These are phyloP conservation scores for Massariosphaeria phaeospora DNA, from an alignment of 495 filamentous ascomycete species.

Conservation along the genomic window DNA sequence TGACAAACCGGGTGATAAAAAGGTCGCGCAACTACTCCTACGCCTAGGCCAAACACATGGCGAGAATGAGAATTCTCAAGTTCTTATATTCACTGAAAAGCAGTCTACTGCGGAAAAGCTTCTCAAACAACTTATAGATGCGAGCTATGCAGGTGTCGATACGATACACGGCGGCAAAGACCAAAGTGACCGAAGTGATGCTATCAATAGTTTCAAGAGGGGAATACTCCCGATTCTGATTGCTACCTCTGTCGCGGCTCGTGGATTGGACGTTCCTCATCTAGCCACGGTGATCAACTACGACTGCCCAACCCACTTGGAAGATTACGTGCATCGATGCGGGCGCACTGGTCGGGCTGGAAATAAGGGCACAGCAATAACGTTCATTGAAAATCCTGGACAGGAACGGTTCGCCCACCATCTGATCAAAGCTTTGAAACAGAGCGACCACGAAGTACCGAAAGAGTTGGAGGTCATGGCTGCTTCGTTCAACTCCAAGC, in stretches of 20 bases:
- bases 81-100: constrained; percentile 88
- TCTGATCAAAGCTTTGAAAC: constrained; percentile 87
- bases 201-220: constrained; percentile 91
- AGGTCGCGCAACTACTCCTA: constrained; percentile 79
- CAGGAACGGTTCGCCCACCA: constrained; percentile 87
- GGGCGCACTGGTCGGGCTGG: constrained; percentile 94
- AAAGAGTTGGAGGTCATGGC: constrained; percentile 62
- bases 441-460: constrained; percentile 79
- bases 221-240: constrained; percentile 85
- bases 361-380: constrained; percentile 90
- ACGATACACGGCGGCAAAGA: constrained; percentile 97
- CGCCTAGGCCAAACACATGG: constrained; percentile 82
- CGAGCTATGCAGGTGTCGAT: constrained; percentile 90
- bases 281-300: constrained; percentile 96
- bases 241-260: constrained; percentile 92
- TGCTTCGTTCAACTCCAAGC: constrained; percentile 73
- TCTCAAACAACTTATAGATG: constrained; percentile 73
- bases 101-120: constrained; percentile 91
- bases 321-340: constrained; percentile 96
- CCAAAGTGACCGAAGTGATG: constrained; percentile 89
- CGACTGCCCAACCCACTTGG: constrained; percentile 91
- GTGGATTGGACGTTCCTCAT: constrained; percentile 94
- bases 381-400: constrained; percentile 76
- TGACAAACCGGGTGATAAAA: constrained; percentile 63
- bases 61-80: constrained; percentile 80